Evolutionary conservation across 148 eudicot genomes (phyloP), one percentile per base, ranked within the genome.

Genomic region (Rhododendron ovatum): DNA sequence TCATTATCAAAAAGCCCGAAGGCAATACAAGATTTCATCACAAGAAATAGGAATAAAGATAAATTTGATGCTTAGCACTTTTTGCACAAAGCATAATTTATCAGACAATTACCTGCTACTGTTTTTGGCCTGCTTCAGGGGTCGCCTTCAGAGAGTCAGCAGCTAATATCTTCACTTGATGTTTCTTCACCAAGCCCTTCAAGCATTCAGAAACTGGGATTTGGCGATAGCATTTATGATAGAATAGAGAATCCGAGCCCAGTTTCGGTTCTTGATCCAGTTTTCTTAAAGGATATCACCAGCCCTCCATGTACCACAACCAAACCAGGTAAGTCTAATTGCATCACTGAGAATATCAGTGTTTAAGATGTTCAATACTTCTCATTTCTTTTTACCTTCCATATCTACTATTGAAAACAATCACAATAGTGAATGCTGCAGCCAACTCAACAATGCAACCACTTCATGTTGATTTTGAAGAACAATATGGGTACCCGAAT

Each of bases 241-340:
- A 83, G 83, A 87, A 86, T 81, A 57, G 91, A 87, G 51, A 86
- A 87, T 82, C 88, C 59, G 5, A 91, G 93, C 84, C 93, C 93
- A 30, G 88, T 88, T 51, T 90, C 91, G 47, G 90, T 91, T 75
- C 91, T 91, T 15, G 91, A 90, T 75, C 86, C 88, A 82, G 55
- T 84, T 85, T 89, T 84, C 80, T 35, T 78, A 43, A 89, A 91
- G 24, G 89, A 89, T 35, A 24, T 82, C 20, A 82, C 65, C 83
- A 90, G 90, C 81, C 91, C 91, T 39, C 69, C 85, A 57, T 86
- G 89, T 82, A 84, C 51, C 71, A 28, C 39, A 22, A 20, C 9
- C 57, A 78, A 71, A 11, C 83, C 88, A 24, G 89, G 93, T 89
- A 85, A 3, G 81, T 63, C 43, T 65, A 63, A 28, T 65, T 65